Percentiles rank a stretch among this genome's conserved stretches.
Conservation (phyloP, 73 alveolate species). For the Durusdinium trenchii region DNA sequence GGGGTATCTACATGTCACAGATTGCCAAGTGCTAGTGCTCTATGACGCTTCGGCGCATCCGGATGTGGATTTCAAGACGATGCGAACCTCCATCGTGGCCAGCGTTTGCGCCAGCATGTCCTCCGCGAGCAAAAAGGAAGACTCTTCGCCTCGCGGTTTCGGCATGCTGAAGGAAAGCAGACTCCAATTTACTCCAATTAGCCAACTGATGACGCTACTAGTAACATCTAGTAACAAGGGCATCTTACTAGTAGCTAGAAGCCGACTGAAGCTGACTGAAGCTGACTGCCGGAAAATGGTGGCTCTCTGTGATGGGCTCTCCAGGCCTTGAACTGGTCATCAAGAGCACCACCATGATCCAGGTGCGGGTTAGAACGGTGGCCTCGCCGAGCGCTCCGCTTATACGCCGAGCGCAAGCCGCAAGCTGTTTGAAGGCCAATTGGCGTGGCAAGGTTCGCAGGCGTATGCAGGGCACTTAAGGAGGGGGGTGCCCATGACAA, state of each 20-base stretch:
- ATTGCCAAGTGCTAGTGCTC: constrained; percentile 31
- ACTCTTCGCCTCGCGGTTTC: too few relatives aligned
- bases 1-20: constrained; percentile 69
- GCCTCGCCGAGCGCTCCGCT: background rate
- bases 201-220: too few relatives aligned
- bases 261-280: too few relatives aligned
- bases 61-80: constrained; percentile 45
- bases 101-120: too few relatives aligned
- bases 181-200: too few relatives aligned
- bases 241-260: too few relatives aligned
- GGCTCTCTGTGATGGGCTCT: background rate
- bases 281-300: too few relatives aligned
- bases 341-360: constrained; percentile 92
- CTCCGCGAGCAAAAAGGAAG: too few relatives aligned
- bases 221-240: too few relatives aligned
- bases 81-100: constrained; percentile 19
- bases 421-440: background rate
- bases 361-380: background rate
- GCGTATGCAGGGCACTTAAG: background rate
- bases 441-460: constrained; percentile 83
- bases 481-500: background rate
- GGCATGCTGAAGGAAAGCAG: too few relatives aligned
- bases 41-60: constrained; percentile 80
- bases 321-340: constrained; percentile 53
- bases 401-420: background rate